phyloP scores from a whole-genome alignment of 2,329 filamentous ascomycete species.

The Talaromyces sp. region DNA sequence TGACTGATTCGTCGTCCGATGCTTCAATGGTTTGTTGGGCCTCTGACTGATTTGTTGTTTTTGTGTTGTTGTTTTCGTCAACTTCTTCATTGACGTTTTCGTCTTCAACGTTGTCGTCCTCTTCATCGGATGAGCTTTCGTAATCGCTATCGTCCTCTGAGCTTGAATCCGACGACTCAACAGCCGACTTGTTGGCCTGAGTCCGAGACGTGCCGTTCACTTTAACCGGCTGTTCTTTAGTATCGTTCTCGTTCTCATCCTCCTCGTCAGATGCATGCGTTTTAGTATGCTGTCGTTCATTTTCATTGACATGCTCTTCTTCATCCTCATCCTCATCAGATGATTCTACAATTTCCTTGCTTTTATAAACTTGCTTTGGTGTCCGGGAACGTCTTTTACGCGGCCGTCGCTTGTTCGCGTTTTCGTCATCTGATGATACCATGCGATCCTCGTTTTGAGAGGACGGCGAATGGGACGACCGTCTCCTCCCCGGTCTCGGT shows the following conservation, averaged over 20 bases:
- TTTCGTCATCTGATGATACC: not conserved
- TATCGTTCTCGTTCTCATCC: not conserved
- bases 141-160: conserved; percentile 2
- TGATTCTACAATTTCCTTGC: not conserved
- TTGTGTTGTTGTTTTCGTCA: not conserved
- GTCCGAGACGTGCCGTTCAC: not conserved
- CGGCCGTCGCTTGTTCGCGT: not conserved
- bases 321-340: conserved; percentile 7
- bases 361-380: not conserved
- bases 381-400: not conserved
- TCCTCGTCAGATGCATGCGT: too few species aligned
- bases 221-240: not conserved
- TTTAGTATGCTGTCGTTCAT: not conserved
- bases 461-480: not conserved
- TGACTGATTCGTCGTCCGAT: not conserved
- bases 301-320: not conserved
- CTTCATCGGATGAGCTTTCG: not conserved
- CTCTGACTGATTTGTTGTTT: not conserved
- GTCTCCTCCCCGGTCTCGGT: not conserved
- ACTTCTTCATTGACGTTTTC: not conserved
- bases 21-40: not conserved
- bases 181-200: not conserved
- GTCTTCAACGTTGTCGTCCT: not conserved
- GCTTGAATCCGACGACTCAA: not conserved
- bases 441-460: not conserved